Conservation (phyloP, 2,329 filamentous ascomycete genomes). For the Aspergillus latus region DNA sequence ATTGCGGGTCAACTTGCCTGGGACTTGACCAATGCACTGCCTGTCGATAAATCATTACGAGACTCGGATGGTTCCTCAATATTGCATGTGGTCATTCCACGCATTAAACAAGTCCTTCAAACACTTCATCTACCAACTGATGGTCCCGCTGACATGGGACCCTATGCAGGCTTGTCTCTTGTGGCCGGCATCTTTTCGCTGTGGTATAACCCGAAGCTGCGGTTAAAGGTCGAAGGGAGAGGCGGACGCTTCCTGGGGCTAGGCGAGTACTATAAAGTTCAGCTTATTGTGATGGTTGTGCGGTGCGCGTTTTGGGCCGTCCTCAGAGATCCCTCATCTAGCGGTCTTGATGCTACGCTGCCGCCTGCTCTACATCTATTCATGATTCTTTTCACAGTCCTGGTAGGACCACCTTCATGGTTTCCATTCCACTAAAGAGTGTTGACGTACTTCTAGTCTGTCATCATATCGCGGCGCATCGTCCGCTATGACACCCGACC, state of each 20-base stretch:
- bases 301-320: constrained; percentile 48
- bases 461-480: constrained; percentile 37
- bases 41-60: constrained; percentile 18
- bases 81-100: constrained; percentile 25
- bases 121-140: constrained; percentile 24
- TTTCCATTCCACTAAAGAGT: background rate
- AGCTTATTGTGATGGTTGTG: constrained; percentile 46
- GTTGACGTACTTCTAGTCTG: constrained; percentile 36
- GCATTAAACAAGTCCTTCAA: constrained; percentile 21
- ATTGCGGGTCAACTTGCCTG: constrained; percentile 45
- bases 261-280: constrained; percentile 48
- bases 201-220: constrained; percentile 53
- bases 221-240: constrained; percentile 44
- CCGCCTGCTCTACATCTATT: constrained; percentile 40
- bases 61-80: constrained; percentile 15
- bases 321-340: constrained; percentile 40
- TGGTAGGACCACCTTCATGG: constrained; percentile 30
- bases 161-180: constrained; percentile 41
- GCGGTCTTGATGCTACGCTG: constrained; percentile 31
- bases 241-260: constrained; percentile 44
- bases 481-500: constrained; percentile 44
- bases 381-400: constrained; percentile 41
- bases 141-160: constrained; percentile 33
- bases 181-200: constrained; percentile 45
- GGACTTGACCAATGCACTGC: constrained; percentile 39